Evolutionary conservation across 2,329 filamentous ascomycete species (phyloP), one percentile per base, ranked within the genome.

Genomic region (Colletotrichum zoysiae): DNA sequence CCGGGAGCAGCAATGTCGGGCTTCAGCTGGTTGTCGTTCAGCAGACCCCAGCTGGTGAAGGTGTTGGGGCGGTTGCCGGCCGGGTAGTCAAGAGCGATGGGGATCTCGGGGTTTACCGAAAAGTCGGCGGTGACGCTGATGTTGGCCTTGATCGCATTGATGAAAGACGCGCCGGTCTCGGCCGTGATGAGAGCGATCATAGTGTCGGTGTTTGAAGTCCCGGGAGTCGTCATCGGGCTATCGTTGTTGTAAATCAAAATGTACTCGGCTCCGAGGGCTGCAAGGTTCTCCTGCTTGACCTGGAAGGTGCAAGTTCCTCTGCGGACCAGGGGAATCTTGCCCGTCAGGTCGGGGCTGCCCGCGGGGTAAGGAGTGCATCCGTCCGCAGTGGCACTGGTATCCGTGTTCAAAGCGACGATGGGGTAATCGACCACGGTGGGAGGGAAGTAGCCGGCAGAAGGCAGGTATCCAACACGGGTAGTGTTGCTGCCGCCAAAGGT

Each of bases 1-100:
- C 84, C 84, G 1, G 84, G 83, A 0, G 83, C 80, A 14, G 81
- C 82, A 59, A 86, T 75, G 62, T 86, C 81, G 7, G 84, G 83
- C 76, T 84, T 84, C 66, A 85, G 76, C 59, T 80, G 77, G 12
- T 84, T 77, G 56, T 86, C 84, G 73, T 82, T 83, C 9, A 78
- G 81, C 9, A 81, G 82, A 12, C 84, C 84, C 84, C 84, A 86
- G 35, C 80, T 80, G 20, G 81, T 84, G 74, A 80, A 86, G 4
- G 72, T 77, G 68, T 79, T 81, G 18, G 84, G 76, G 11, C 78
- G 79, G 18, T 81, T 82, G 14, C 80, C 83, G 9, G 74, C 71
- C 1, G 77, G 58, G 46, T 77, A 74, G 35, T 74, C 67, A 38
- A 78, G 60, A 30, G 71, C 73, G 18, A 77, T 73, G 0, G 76